A percentile compares a stretch with the other conserved stretches of the same genome.
phyloP scores from a whole-genome alignment of 139 green algal species.

The Tetradesmus obliquus region DNA sequence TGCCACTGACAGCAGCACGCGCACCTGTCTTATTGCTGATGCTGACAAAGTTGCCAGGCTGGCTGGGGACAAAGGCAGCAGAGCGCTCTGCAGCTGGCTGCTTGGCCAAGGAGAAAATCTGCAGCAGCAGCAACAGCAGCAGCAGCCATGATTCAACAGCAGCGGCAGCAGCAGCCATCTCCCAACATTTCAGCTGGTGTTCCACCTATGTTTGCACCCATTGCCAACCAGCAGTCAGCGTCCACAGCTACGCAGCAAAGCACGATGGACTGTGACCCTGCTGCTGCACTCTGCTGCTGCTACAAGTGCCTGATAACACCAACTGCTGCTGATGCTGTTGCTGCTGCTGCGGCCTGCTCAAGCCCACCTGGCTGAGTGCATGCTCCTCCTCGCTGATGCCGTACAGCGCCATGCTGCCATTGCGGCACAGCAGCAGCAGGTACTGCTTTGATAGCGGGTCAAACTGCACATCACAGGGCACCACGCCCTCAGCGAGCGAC shows the following conservation, averaged over 20 bases:
- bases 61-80: constrained; percentile 47
- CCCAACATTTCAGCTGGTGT: no score
- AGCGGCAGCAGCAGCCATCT: no score
- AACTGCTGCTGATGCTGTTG: background rate
- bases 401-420: constrained; percentile 38
- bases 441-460: constrained; percentile 53
- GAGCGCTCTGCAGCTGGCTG: constrained; percentile 51
- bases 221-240: no score
- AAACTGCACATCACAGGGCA: constrained; percentile 53
- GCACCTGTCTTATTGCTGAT: constrained; percentile 43
- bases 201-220: no score
- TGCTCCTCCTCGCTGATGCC: constrained; percentile 12
- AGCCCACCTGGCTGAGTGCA: background rate
- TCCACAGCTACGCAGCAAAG: no score
- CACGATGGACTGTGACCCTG: no score
- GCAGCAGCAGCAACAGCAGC: background rate
- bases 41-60: constrained; percentile 62
- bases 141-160: no score
- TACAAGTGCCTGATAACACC: background rate
- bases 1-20: no score
- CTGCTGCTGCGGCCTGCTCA: background rate
- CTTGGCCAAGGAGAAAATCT: constrained; percentile 51
- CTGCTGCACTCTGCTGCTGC: no score
- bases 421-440: constrained; percentile 42
- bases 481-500: constrained; percentile 10